Evolutionary conservation across 805 yeast genomes (phyloP).

Genomic region (Cyberlindnera nakhonratchasimensis): DNA sequence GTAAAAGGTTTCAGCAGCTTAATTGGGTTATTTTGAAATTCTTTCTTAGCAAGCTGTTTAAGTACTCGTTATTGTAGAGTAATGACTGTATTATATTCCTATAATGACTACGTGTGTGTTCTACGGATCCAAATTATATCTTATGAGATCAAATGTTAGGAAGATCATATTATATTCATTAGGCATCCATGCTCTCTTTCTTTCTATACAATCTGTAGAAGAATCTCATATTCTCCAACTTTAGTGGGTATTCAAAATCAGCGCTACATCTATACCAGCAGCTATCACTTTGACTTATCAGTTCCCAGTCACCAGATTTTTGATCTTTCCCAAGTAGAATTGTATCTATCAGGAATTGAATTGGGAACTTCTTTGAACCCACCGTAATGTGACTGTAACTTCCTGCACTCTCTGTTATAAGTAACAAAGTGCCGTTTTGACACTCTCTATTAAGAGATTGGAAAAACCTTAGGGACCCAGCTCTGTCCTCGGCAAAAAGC

Average conservation of each 20-base stretch:
- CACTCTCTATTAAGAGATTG: conserved; percentile 51
- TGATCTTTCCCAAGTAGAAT: conserved; percentile 53
- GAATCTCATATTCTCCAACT: conserved; percentile 84
- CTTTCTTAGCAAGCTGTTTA: no score
- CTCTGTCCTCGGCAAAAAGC: conserved; percentile 64
- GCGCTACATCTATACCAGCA: conserved; percentile 71
- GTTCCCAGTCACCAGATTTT: conserved; percentile 57
- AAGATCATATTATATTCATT: background rate
- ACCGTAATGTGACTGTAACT: conserved; percentile 77
- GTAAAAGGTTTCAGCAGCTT: no score
- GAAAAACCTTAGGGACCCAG: conserved; percentile 56
- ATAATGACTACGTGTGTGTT: no score
- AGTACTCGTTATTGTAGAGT: no score
- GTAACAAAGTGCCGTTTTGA: conserved; percentile 50
- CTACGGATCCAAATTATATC: no score
- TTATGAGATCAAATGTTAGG: background rate
- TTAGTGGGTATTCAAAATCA: conserved; percentile 56
- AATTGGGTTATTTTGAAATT: no score
- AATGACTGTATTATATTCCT: background rate
- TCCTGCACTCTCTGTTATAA: conserved; percentile 87
- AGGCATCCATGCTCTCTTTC: conserved; percentile 20
- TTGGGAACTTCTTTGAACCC: conserved; percentile 76
- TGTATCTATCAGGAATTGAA: conserved; percentile 75
- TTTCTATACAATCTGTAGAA: conserved; percentile 72
- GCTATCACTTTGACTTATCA: conserved; percentile 64